Conservation (phyloP, 2,329 filamentous ascomycete genomes). For the Acrodontium crateriforme region DNA sequence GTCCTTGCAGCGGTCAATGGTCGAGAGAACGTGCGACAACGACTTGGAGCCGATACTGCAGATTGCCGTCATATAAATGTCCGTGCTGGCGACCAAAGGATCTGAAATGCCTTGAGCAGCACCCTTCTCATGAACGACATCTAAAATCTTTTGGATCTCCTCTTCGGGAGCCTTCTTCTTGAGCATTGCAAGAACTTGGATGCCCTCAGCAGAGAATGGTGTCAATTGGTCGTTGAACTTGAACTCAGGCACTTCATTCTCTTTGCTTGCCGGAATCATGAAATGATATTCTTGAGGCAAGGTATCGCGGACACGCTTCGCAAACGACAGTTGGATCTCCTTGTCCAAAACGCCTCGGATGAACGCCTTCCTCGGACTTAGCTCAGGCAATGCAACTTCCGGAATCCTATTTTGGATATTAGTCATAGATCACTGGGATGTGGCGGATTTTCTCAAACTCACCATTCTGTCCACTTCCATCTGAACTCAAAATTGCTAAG, state of each 20-base stretch:
- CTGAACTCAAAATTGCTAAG: slow-evolving; percentile 98
- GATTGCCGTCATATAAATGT: slow-evolving; percentile 86
- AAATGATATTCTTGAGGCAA: slow-evolving; percentile 69
- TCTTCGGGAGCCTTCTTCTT: slow-evolving; percentile 74
- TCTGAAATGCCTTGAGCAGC: slow-evolving; percentile 53
- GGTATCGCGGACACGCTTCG: slow-evolving; percentile 88
- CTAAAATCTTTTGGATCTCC: slow-evolving; percentile 70
- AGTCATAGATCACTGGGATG: no score
- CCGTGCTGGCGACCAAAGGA: slow-evolving; percentile 72
- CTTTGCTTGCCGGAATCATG: slow-evolving; percentile 73
- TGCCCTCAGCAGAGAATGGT: slow-evolving; percentile 74
- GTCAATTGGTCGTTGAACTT: slow-evolving; percentile 67
- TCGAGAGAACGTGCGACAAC: slow-evolving; percentile 86
- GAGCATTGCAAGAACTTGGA: slow-evolving; percentile 64
- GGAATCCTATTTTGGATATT: slow-evolving; percentile 42
- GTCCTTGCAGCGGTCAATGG: slow-evolving; percentile 88
- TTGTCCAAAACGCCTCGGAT: slow-evolving; percentile 85
- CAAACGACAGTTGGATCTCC: slow-evolving; percentile 91
- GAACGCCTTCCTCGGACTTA: slow-evolving; percentile 86
- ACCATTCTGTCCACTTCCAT: slow-evolving; percentile 99
- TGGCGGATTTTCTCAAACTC: slow-evolving; percentile 17
- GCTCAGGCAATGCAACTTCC: slow-evolving; percentile 60
- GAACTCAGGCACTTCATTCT: slow-evolving; percentile 91
- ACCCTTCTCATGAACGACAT: slow-evolving; percentile 69
- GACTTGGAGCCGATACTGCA: slow-evolving; percentile 92